Percentiles rank a stretch among this genome's conserved stretches.
Conservation (phyloP, 2,329 filamentous ascomycete genomes). For the Botryotinia convoluta region DNA sequence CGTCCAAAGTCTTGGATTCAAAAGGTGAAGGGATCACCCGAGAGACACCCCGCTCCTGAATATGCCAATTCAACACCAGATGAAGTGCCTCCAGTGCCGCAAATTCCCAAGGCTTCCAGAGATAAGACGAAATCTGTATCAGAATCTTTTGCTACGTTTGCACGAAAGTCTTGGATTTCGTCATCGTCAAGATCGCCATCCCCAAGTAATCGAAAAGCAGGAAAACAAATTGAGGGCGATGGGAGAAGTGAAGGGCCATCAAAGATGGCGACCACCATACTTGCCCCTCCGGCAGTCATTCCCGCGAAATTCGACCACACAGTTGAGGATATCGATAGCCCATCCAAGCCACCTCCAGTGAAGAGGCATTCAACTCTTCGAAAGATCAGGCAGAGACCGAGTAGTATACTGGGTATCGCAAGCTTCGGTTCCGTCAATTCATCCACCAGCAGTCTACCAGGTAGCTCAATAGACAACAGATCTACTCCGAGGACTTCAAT, state of each 20-base stretch:
- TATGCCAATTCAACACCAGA: slow-evolving; percentile 33
- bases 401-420: slow-evolving; percentile 35
- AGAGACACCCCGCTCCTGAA: slow-evolving; percentile 30
- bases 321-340: slow-evolving; percentile 26
- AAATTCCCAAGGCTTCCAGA: slow-evolving; percentile 31
- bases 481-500: slow-evolving; percentile 44
- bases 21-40: slow-evolving; percentile 36
- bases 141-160: slow-evolving; percentile 49
- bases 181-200: slow-evolving; percentile 47
- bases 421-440: slow-evolving; percentile 37
- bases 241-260: slow-evolving; percentile 23
- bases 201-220: slow-evolving; percentile 38
- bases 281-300: slow-evolving; percentile 23
- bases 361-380: slow-evolving; percentile 28
- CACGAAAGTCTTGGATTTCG: slow-evolving; percentile 50
- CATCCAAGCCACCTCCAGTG: slow-evolving; percentile 23
- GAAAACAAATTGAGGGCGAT: slow-evolving; percentile 27
- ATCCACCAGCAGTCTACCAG: slow-evolving; percentile 40
- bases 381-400: slow-evolving; percentile 34
- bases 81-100: slow-evolving; percentile 38
- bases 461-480: slow-evolving; percentile 47
- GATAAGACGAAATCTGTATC: slow-evolving; percentile 48
- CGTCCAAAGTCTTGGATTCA: slow-evolving; percentile 40
- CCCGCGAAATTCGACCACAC: slow-evolving; percentile 30
- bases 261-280: slow-evolving; percentile 27